phyloP scores from a whole-genome alignment of 2,329 filamentous ascomycete genomes.

The Bipolaris zeicola region DNA sequence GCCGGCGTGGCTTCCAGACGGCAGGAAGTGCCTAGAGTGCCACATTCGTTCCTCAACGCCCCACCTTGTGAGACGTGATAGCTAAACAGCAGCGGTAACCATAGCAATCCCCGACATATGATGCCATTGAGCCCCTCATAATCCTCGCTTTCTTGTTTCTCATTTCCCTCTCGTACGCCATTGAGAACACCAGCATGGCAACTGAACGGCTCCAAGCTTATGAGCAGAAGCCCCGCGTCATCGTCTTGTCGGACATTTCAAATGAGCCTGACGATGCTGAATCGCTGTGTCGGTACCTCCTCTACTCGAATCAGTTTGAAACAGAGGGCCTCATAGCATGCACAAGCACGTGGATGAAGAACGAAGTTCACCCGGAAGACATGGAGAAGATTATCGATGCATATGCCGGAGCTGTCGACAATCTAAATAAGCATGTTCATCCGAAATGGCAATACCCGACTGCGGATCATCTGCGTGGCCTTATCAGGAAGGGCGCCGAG shows the following conservation, averaged over 20 bases:
- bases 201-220: constrained; percentile 35
- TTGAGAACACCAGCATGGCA: constrained; percentile 26
- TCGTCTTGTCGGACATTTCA: constrained; percentile 49
- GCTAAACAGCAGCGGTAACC: constrained; percentile 26
- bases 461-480: constrained; percentile 30
- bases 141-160: neutral
- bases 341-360: constrained; percentile 50
- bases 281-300: constrained; percentile 46
- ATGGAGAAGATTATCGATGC: constrained; percentile 46
- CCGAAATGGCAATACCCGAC: constrained; percentile 40
- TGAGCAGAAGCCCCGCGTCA: constrained; percentile 46
- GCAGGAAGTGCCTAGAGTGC: constrained; percentile 24
- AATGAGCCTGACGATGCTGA: constrained; percentile 50
- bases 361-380: constrained; percentile 41
- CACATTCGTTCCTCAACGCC: constrained; percentile 20
- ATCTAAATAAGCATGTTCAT: constrained; percentile 57
- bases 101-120: constrained; percentile 13
- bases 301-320: constrained; percentile 48
- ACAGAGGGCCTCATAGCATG: constrained; percentile 49
- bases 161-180: neutral
- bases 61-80: constrained; percentile 22
- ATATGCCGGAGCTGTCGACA: constrained; percentile 47
- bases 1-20: constrained; percentile 18
- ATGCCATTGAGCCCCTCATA: constrained; percentile 10
- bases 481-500: constrained; percentile 42